A percentile compares a stretch with the other conserved stretches of the same genome.
Evolutionary conservation across 345 rosid species (phyloP).

Genomic region (Anacardium occidentale): DNA sequence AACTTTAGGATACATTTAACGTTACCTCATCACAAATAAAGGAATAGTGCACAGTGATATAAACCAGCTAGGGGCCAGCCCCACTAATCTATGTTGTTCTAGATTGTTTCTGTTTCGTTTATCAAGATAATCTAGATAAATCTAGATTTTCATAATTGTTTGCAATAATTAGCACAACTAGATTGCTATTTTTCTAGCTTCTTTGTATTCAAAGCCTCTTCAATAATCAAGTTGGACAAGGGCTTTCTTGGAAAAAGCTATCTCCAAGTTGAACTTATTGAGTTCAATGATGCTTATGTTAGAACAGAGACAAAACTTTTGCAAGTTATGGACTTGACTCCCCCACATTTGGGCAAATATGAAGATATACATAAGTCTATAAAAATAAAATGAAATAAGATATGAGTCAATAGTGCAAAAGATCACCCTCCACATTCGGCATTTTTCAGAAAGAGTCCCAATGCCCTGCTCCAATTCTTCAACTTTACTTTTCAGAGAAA

Average conservation of each 20-base stretch:
- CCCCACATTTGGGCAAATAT: too few relatives aligned
- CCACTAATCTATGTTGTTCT: background rate
- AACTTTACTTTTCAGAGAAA: conserved; percentile 50
- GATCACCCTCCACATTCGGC: conserved; percentile 65
- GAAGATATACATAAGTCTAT: background rate
- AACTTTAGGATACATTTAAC: background rate
- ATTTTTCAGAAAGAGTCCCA: conserved; percentile 53
- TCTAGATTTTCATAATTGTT: too few relatives aligned
- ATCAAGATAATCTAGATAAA: too few relatives aligned
- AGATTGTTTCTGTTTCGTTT: background rate
- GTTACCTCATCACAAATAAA: conserved; percentile 9
- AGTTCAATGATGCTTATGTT: background rate
- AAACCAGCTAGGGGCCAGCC: background rate
- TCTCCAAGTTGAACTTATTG: background rate
- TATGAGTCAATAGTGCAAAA: conserved; percentile 16
- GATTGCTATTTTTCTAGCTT: background rate
- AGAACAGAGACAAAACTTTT: background rate
- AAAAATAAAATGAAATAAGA: background rate
- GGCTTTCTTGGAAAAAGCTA: background rate
- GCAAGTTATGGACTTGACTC: background rate
- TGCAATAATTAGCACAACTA: background rate
- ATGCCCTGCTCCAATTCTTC: conserved; percentile 74
- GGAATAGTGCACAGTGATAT: background rate
- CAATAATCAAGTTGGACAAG: background rate
- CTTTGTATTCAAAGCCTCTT: background rate